Evolutionary conservation across 176 grass and related monocot genomes (phyloP), one percentile per base, ranked within the genome.

Genomic region (Tuctoria greenei): DNA sequence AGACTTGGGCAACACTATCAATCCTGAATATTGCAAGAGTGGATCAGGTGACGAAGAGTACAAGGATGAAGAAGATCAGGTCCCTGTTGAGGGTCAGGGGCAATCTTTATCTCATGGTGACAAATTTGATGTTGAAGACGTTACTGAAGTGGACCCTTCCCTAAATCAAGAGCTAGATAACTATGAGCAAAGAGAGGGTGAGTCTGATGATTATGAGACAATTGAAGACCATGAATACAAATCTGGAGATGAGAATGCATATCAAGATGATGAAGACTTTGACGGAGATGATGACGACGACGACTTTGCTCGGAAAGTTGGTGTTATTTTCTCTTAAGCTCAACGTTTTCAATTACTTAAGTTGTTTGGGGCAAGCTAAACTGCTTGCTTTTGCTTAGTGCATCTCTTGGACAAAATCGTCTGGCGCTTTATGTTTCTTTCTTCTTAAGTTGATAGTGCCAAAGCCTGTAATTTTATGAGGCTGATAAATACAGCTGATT

Each of bases 231-330:
- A 82, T 9, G 84, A 77, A 54, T 82, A 82, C 82, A 82, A 84
- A 61, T 85, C 59, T 17, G 89, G 86, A 46, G 91, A 90, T 51
- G 91, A 92, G 75, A 88, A 80, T 38, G 77, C 57, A 25, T 94
- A 86, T 80, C 86, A 78, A 59, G 88, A 86, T 0, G 84, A 84
- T 0, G 88, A 93, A 42, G 90, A 94, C 40, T 81, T 77, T 4
- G 90, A 97, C 7, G n/a, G n/a, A n/a, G 92, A 93, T 13, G 91
- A 96, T 4, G 88, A 98, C n/a, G 88, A 99, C 50, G 93, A 86
- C 60, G 93, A 86, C 64, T 99, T 99, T 67, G 89, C 96, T 69
- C 90, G 7, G 24, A 90, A 90, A 92, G 89, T 99, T 3, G 92
- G 92, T 24, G 89, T 88, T 14, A 46, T 92, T 78, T 77, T 95